Evolutionary conservation across 805 yeast species (phyloP), one percentile per base, ranked within the genome.

Genomic region (Cyberlindnera lachancei): DNA sequence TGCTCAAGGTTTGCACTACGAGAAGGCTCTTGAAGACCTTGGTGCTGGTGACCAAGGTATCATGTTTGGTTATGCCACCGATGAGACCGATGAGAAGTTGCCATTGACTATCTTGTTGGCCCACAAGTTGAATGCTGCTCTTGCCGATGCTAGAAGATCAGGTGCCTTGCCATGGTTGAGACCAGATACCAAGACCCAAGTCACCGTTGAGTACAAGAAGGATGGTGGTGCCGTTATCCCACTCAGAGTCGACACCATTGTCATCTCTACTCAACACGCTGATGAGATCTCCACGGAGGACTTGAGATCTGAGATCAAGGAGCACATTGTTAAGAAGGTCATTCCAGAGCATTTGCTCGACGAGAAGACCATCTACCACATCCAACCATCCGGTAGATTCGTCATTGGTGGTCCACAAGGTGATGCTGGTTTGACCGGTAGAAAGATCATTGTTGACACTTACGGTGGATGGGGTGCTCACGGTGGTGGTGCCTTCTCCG

Each of bases 31-130:
- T 46, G 98, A 92, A 74, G 94, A 92, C 40, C 78, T 92, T 58
- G 98, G 98, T 66, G 98, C 98, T 47, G 98, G 98, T 79, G 98
- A 92, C 72, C 98, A 92, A 70, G 98, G 98, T 81, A 92, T 92
- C 64, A 92, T 92, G 98, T 92, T 92, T 61, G 98, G 98, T 67
- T 92, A 92, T 66, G 98, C 98, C 53, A 80, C 97, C 44, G 96
- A 92, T 58, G 98, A 92, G 74, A 88, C 98, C 53, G 95, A 90
- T 61, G 97, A 92, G 73, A 79, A 83, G 63, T 73, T 92, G 55
- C 98, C 98, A 55, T 77, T 92, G 68, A 92, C 98, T 52, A 76
- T 92, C 45, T 66, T 92, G 52, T 76, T 92, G 59, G 79, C 97
- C 40, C 98, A 92, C 75, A 85, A 86, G 70, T 79, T 92, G 63